Evolutionary conservation across 2,329 filamentous ascomycete species (phyloP).

Genomic region (Hypoxylon sp.): DNA sequence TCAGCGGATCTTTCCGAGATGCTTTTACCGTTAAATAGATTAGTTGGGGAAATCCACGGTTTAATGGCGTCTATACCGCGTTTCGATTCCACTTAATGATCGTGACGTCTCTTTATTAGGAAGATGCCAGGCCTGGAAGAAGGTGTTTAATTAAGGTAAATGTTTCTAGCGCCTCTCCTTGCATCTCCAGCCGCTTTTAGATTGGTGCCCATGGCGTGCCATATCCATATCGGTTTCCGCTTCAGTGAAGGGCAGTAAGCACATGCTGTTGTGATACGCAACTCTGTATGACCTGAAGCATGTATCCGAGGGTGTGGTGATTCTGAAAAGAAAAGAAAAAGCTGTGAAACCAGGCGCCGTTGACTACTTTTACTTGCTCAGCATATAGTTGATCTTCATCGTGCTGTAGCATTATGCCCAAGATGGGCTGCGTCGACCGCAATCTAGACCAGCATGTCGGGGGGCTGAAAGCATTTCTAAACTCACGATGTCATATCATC

Average conservation of each 20-base stretch:
- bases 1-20: conserved; percentile 10
- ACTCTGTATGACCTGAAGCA: conserved; percentile 25
- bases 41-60: conserved; percentile 31
- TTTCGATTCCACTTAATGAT: conserved; percentile 17
- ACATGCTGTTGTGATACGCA: conserved; percentile 27
- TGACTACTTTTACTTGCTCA: conserved; percentile 15
- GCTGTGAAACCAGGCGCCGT: conserved; percentile 17
- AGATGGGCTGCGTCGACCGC: conserved; percentile 31
- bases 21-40: too few species aligned
- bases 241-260: conserved; percentile 30
- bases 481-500: conserved; percentile 28
- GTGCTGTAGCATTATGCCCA: conserved; percentile 31
- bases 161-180: conserved; percentile 7
- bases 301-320: conserved; percentile 1
- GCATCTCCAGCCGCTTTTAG: conserved; percentile 15
- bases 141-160: conserved; percentile 18
- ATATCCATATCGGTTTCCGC: conserved; percentile 13
- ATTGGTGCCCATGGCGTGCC: conserved; percentile 9
- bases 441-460: conserved; percentile 32
- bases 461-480: conserved; percentile 17
- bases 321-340: conserved; percentile 9
- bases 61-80: conserved; percentile 17
- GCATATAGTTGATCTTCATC: conserved; percentile 16
- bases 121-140: conserved; percentile 21
- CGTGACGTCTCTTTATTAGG: conserved; percentile 20